Evolutionary conservation across 2,329 filamentous ascomycete genomes (phyloP).

Genomic region (Verticillium dahliae): DNA sequence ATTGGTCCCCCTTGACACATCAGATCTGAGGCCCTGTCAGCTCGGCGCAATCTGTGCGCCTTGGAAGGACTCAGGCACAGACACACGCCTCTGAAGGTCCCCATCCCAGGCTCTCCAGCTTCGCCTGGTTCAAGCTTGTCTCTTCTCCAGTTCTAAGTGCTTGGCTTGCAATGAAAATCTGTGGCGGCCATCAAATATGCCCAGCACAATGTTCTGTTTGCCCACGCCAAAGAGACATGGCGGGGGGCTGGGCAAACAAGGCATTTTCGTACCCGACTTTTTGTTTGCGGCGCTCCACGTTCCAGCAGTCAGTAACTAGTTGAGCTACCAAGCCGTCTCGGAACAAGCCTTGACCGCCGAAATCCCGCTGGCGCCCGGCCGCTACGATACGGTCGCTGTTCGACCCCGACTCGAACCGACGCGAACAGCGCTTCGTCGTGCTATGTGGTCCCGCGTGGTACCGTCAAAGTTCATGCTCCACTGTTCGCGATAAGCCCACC

Average conservation of each 20-base stretch:
- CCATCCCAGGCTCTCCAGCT: neutral
- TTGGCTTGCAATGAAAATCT: neutral
- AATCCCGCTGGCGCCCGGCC: neutral
- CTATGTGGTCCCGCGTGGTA: neutral
- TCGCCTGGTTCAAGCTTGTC: neutral
- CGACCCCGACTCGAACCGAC: neutral
- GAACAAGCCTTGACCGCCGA: neutral
- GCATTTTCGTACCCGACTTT: neutral
- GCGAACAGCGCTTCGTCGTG: neutral
- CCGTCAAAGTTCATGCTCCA: neutral
- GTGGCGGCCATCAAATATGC: too few relatives aligned
- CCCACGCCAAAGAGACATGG: too few relatives aligned
- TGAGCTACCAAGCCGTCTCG: neutral
- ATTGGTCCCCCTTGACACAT: too few relatives aligned
- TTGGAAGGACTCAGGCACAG: neutral
- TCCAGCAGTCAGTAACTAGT: neutral
- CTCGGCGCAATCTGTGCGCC: too few relatives aligned
- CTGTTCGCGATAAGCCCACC: neutral
- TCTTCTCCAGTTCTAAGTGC: neutral
- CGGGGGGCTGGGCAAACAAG: neutral
- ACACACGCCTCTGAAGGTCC: neutral
- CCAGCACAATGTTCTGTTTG: neutral
- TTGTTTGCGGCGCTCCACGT: neutral
- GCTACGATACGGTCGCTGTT: neutral
- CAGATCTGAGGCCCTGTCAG: too few relatives aligned